Base-by-base conservation (phyloP, 2,329 filamentous ascomycete genomes). In the Pyrenochaeta sp. region DNA sequence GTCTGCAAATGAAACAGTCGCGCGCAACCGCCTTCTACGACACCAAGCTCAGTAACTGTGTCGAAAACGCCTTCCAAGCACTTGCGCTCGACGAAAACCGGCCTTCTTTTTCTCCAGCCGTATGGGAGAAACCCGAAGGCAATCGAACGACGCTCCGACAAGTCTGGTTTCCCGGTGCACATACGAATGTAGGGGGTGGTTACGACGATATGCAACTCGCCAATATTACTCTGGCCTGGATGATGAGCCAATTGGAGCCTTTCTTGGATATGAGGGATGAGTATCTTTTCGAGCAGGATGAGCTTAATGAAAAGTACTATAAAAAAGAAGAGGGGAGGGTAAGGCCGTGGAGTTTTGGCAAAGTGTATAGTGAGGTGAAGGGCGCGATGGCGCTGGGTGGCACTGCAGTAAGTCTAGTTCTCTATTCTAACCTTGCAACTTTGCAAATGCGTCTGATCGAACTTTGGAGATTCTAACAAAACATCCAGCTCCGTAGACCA, bases 51-150 rank as follows among this genome's bases (percentile, higher is more conserved):
- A 64, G 61, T 23, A 57, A 75, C 44, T 75, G 65, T n/a, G 72
- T 85, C 4, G 78, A 83, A 33, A 79, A 85, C 53, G 83, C 83
- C 1, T 85, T 84, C 55, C 83, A 85, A 39, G 83, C 82, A 0
- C 71, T 85, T 0, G 82, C 82, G 2, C 73, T 85, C 0, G 83
- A 85, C 41, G 83, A 85, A 58, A 77, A 77, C 39, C 77, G 83
- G 1, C 71, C 67, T 9, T 79, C 82, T 0, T 85, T 83, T 57
- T 74, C 75, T 0, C 83, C 83, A 0, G 82, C 82, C 0, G 67
- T 85, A 0, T 85, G 82, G 82, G 78, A 81, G 45, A 77, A 81
- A 30, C 76, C 78, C 0, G 69, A 67, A 36, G 77, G 77, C 23
- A 79, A 78, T 53, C 71, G 60, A n/a, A 81, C 80, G 2, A 72